Evolutionary conservation across 2,329 filamentous ascomycete species (phyloP), one percentile per base, ranked within the genome.

Genomic region (Arachnomyces sp.): DNA sequence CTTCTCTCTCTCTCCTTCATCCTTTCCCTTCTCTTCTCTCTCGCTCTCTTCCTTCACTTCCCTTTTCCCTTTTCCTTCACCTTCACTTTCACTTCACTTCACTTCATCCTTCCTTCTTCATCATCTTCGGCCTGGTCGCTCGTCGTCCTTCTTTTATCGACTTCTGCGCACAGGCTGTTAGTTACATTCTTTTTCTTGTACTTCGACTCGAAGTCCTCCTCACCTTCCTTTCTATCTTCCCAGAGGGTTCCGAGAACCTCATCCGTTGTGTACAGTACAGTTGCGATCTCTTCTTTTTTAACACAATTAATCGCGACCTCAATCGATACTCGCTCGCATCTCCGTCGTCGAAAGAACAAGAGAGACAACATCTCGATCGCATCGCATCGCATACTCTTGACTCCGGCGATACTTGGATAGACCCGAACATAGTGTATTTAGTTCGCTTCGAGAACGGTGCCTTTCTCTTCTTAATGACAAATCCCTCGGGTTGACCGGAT

Each of bases 131-230:
- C 53, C 51, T 54, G 52, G 58, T 53, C 52, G 52, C 56, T 57
- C 54, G 57, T 58, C 52, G 56, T 55, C 56, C 53, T 55, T 62
- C 59, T 47, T 60, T 62, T 57, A 53, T 55, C 52, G 44, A 52
- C 50, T 43, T 47, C n/a, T 5, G 9, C 5, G 36, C 32, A 35
- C 46, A 46, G 45, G 51, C 43, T 48, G 43, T 45, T 36, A 31
- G n/a, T n/a, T 25, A 25, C 21, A 25, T 25, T 25, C 21, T 9
- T 25, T 25, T 32, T 48, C 33, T 34, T 42, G 44, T 41, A 32
- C 39, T 45, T 46, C 36, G 45, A 47, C 52, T 50, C 44, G 43
- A 52, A 50, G n/a, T n/a, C 9, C 21, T 25, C 21, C 21, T 9
- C 21, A 25, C 21, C 21, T 25, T 25, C 21, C 21, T 25, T 25